phyloP scores from a whole-genome alignment of 1,139 yeast species.

The Geotrichum restrictum region DNA sequence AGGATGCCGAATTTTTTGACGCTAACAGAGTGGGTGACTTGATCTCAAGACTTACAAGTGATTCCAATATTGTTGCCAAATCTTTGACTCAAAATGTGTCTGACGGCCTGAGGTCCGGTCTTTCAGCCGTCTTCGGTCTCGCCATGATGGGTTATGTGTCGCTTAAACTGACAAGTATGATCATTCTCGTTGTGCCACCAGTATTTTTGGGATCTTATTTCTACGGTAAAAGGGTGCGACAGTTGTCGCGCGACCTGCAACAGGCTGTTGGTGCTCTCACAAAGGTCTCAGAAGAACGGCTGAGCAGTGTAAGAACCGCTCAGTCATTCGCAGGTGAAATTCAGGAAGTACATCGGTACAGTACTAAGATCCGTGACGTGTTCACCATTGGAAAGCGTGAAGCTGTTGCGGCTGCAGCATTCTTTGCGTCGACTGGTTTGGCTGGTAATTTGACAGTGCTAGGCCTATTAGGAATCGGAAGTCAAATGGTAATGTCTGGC shows the following conservation, averaged over 20 bases:
- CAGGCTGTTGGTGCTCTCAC: conserved; percentile 83
- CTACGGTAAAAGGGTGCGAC: conserved; percentile 76
- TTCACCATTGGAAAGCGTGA: conserved; percentile 73
- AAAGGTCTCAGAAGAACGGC: conserved; percentile 85
- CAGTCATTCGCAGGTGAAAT: conserved; percentile 87
- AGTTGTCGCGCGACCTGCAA: conserved; percentile 71
- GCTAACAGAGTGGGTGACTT: conserved; percentile 90
- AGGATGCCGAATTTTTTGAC: conserved; percentile 90
- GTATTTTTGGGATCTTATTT: conserved; percentile 66
- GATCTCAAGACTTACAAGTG: conserved; percentile 81
- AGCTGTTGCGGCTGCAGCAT: conserved; percentile 62
- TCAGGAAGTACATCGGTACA: conserved; percentile 57
- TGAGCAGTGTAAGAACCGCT: conserved; percentile 79
- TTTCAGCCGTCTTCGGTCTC: conserved; percentile 75
- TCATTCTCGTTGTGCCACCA: conserved; percentile 79
- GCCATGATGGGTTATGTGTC: conserved; percentile 91
- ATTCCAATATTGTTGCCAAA: conserved; percentile 83
- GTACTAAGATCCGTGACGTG: conserved; percentile 67
- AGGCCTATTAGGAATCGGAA: conserved; percentile 74
- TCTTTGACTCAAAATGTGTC: conserved; percentile 86
- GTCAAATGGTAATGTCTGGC: conserved; percentile 68
- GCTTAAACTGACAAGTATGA: conserved; percentile 67
- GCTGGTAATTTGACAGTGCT: conserved; percentile 78
- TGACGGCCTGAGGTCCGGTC: conserved; percentile 78
- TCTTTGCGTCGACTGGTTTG: conserved; percentile 71